Evolutionary conservation across 2,329 filamentous ascomycete genomes (phyloP).

Genomic region (Stachybotrys chartarum): DNA sequence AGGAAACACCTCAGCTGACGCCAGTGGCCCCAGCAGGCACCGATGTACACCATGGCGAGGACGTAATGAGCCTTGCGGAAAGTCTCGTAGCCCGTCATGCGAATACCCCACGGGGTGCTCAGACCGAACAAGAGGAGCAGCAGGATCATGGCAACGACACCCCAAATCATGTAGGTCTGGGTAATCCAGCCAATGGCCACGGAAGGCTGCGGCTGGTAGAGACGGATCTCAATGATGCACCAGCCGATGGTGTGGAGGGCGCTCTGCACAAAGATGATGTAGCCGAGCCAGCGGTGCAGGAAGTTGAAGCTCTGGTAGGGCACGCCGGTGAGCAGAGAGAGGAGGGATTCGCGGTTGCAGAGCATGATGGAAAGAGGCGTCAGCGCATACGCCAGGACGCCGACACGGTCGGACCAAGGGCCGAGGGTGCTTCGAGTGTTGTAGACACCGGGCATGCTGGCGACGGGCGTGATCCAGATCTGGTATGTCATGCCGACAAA

Average conservation of each 20-base stretch:
- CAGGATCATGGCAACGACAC: constrained; percentile 59
- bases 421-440: constrained; percentile 62
- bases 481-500: constrained; percentile 63
- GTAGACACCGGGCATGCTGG: constrained; percentile 42
- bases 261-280: constrained; percentile 63
- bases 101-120: constrained; percentile 50
- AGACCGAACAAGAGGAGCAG: constrained; percentile 54
- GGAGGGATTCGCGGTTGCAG: constrained; percentile 60
- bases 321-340: constrained; percentile 63
- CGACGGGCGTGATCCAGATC: constrained; percentile 64
- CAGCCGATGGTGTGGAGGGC: constrained; percentile 64
- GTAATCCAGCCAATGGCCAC: constrained; percentile 49
- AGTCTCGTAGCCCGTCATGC: constrained; percentile 66
- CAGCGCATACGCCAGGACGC: constrained; percentile 64
- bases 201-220: constrained; percentile 66
- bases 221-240: constrained; percentile 55
- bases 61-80: constrained; percentile 71
- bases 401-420: constrained; percentile 62
- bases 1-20: constrained; percentile 59
- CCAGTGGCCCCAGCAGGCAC: constrained; percentile 73
- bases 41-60: constrained; percentile 66
- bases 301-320: constrained; percentile 75
- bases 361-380: constrained; percentile 64
- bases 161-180: constrained; percentile 67
- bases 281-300: constrained; percentile 68